Base-by-base conservation (phyloP, 805 yeast species). In the Candida loeiensis region DNA sequence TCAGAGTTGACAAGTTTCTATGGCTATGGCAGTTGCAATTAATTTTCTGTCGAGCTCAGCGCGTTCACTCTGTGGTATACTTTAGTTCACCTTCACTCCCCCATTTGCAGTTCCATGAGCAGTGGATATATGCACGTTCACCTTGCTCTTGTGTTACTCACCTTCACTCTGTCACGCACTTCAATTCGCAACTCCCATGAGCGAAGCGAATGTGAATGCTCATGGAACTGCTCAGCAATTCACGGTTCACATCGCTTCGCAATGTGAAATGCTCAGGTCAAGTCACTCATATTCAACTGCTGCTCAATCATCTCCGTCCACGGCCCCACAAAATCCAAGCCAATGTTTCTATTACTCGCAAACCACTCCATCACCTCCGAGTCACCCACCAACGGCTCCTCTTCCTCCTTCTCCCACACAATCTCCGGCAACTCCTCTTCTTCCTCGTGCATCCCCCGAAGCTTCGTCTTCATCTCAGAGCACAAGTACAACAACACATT, bases 281-380 rank as follows among this genome's bases (percentile, higher is more conserved):
- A n/a, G 24, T 25, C 28, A 14, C 7, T 27, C 31, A 27, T 27
- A 14, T 27, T 59, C 43, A 77, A 73, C 44, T 80, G 86, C 48
- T 79, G 81, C 54, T 83, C 91, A 30, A 84, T 74, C 76, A 82
- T 80, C 54, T 82, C 86, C 0, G 91, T 83, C 81, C 89, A 84
- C 2, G 87, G 87, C 27, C 81, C 90, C 20, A 82, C 74, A 25
- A 69, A 69, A 41, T 69, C 74, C 34, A 69, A 56, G 7, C 72
- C 71, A 14, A 66, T 56, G 39, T 66, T 63, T 29, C 53, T 50
- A 46, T 69, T 63, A 38, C 59, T 66, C 22, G 61, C 53, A 45
- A 69, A 66, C 71, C 72, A 69, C 22, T 68, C 74, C 63, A 67
- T 65, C 11, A 68, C 67, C 45, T 66, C 73, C 36, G 60, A 63